phyloP scores from a whole-genome alignment of 257 asterid species.

The Capsicum baccatum region DNA sequence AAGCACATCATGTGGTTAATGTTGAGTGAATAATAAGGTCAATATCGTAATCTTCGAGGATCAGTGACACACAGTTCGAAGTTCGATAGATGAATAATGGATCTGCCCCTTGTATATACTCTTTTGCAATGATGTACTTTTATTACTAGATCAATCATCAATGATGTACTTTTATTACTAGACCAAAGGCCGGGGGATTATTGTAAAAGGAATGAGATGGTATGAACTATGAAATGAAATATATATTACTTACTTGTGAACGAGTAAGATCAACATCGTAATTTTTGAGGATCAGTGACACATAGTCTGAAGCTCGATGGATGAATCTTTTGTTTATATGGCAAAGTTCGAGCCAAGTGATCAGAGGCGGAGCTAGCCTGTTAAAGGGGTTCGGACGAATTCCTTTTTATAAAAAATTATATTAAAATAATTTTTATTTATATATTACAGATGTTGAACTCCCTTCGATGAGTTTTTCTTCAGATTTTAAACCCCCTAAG shows the following conservation, averaged over 20 bases:
- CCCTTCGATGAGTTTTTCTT: too few relatives aligned
- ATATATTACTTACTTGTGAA: background rate
- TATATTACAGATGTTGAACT: too few relatives aligned
- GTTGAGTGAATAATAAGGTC: slow-evolving; percentile 16
- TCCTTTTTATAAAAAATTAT: too few relatives aligned
- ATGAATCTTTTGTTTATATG: background rate
- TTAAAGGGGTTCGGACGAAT: too few relatives aligned
- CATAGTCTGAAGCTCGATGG: background rate
- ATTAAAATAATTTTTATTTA: too few relatives aligned
- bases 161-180: background rate
- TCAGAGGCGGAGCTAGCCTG: too few relatives aligned
- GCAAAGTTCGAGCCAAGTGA: background rate
- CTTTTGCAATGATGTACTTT: background rate
- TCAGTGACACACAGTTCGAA: background rate
- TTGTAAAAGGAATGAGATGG: background rate
- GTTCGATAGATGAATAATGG: background rate
- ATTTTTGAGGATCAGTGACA: background rate
- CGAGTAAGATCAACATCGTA: background rate
- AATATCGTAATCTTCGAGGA: background rate
- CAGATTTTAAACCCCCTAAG: too few relatives aligned
- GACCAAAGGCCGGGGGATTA: background rate
- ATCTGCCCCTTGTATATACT: background rate
- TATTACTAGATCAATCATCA: background rate
- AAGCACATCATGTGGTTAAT: slow-evolving; percentile 17
- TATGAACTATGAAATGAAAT: background rate